Conservation (phyloP, 2,329 filamentous ascomycete species). For the Beauveria sp. region DNA sequence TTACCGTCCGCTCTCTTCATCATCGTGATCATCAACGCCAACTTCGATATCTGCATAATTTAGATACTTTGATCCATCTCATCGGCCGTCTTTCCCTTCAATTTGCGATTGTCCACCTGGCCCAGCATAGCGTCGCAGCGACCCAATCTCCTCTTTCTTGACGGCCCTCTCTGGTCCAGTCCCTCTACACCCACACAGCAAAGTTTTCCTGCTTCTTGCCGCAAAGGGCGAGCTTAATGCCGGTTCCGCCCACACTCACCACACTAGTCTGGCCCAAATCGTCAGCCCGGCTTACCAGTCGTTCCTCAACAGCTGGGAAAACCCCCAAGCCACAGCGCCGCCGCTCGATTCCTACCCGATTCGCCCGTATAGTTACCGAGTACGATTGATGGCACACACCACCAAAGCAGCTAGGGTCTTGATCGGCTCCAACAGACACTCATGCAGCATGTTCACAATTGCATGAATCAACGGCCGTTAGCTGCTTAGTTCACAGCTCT, state of each 20-base stretch:
- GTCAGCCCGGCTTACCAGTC: neutral
- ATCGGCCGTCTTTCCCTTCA: too few relatives aligned
- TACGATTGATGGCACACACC: neutral
- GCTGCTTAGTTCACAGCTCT: neutral
- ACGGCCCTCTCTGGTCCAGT: neutral
- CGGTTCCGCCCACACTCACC: neutral
- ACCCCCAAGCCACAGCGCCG: neutral
- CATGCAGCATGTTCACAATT: neutral
- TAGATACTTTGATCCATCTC: neutral
- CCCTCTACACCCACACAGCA: neutral
- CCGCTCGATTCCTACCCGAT: constrained; percentile 7
- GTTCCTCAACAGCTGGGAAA: neutral
- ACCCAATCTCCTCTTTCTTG: neutral
- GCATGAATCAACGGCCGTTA: neutral
- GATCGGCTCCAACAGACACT: neutral
- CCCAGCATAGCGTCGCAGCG: too few relatives aligned
- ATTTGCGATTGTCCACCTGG: too few relatives aligned
- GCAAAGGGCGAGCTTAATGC: neutral
- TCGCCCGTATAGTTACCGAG: neutral
- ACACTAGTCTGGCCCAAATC: neutral
- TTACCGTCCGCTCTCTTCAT: too few relatives aligned
- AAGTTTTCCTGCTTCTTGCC: neutral
- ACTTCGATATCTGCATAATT: neutral
- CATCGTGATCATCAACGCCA: neutral
- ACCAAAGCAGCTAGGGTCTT: neutral